These are phyloP conservation scores for Fusarium sp. DNA, from an alignment of 2,329 filamentous ascomycete genomes.

Conservation along the genomic window DNA sequence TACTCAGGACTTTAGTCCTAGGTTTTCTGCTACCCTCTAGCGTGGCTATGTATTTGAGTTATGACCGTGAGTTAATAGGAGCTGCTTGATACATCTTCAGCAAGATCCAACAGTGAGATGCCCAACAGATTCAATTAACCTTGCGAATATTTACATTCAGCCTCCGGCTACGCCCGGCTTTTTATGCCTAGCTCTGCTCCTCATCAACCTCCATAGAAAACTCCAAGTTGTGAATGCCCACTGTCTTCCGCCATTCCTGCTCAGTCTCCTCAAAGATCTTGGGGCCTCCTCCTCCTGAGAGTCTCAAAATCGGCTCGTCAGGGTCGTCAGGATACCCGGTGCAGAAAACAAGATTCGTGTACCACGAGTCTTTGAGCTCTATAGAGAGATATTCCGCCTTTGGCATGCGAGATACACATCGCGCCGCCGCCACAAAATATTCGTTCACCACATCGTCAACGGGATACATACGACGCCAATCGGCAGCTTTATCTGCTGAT, in stretches of 20 bases:
- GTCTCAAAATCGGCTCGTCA: not conserved
- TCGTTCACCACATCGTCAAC: not conserved
- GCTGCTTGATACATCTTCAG: not conserved
- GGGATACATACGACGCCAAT: not conserved
- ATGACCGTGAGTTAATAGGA: no score
- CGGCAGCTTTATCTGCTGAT: not conserved
- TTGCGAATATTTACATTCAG: not conserved
- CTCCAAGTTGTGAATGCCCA: not conserved
- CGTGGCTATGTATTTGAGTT: no score
- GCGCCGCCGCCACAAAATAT: not conserved
- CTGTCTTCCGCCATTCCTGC: not conserved
- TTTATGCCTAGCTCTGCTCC: not conserved
- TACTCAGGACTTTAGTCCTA: no score
- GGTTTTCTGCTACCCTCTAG: no score
- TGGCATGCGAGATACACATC: slow-evolving; percentile 5
- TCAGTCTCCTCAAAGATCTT: not conserved
- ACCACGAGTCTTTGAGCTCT: not conserved
- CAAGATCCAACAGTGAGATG: not conserved
- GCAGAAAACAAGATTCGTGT: not conserved
- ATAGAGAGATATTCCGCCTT: not conserved
- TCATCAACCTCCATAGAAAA: not conserved
- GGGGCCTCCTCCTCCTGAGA: not conserved
- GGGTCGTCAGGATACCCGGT: not conserved
- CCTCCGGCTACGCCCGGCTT: accelerated
- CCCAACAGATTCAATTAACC: not conserved